These are phyloP conservation scores for Aspergillus terreus DNA, from an alignment of 2,329 filamentous ascomycete genomes.

Conservation along the genomic window DNA sequence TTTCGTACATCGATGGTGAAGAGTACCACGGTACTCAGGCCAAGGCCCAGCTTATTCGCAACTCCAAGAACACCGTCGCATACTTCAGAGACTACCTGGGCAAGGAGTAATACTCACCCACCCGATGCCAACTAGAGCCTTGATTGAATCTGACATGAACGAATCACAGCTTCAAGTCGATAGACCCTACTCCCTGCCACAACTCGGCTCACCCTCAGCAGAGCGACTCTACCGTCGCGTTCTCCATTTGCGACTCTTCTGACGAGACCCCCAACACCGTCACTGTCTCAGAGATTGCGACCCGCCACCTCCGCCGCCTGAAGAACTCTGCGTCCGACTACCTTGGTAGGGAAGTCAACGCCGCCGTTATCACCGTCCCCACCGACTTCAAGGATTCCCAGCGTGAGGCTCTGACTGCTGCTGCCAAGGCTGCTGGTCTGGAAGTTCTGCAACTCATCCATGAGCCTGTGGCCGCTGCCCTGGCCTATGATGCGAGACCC, in stretches of 20 bases:
- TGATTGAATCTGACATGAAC: conserved; percentile 7
- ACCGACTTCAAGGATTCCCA: conserved; percentile 90
- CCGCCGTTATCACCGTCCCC: conserved; percentile 90
- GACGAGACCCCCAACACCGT: conserved; percentile 65
- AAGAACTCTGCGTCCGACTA: conserved; percentile 83
- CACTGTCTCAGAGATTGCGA: conserved; percentile 74
- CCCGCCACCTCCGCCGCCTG: conserved; percentile 79
- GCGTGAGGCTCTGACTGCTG: conserved; percentile 71
- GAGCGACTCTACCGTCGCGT: conserved; percentile 66
- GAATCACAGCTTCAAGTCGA: conserved; percentile 70
- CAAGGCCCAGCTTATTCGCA: conserved; percentile 88
- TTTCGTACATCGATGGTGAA: conserved; percentile 93
- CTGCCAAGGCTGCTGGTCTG: conserved; percentile 75
- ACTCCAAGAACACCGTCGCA: conserved; percentile 86
- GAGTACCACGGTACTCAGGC: conserved; percentile 96
- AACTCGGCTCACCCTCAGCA: conserved; percentile 87
- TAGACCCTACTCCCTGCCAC: conserved; percentile 94
- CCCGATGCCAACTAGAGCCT: neutral
- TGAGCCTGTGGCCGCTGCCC: conserved; percentile 82
- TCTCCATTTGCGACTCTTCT: conserved; percentile 75
- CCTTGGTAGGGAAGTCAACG: conserved; percentile 86
- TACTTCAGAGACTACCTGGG: conserved; percentile 96
- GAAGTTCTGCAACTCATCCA: conserved; percentile 90
- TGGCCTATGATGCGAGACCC: conserved; percentile 86
- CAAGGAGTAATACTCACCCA: conserved; percentile 64